phyloP scores from a whole-genome alignment of 805 yeast genomes.

The Kodamaea hsintzibuensis region DNA sequence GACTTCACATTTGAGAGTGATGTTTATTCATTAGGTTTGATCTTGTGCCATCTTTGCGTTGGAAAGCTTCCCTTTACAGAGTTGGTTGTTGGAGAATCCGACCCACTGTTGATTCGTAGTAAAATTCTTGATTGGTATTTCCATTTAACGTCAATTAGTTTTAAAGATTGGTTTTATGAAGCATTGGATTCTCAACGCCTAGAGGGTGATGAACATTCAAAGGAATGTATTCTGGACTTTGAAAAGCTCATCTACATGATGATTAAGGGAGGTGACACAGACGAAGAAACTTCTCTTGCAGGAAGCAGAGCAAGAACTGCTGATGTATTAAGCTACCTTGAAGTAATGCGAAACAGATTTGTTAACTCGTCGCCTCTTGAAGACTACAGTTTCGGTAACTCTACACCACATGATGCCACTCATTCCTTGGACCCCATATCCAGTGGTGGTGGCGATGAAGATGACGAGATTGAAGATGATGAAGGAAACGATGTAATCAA shows the following conservation, averaged over 20 bases:
- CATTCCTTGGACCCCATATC: not conserved
- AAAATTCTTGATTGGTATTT: conserved; percentile 34
- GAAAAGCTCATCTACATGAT: conserved; percentile 28
- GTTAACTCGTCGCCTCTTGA: not conserved
- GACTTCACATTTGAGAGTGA: conserved; percentile 76
- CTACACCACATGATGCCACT: not conserved
- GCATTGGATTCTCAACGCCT: not conserved
- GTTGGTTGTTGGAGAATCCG: conserved; percentile 18
- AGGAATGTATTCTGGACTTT: conserved; percentile 12
- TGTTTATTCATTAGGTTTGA: conserved; percentile 80
- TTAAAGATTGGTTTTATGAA: conserved; percentile 29
- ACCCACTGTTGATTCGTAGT: conserved; percentile 30
- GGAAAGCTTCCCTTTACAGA: conserved; percentile 60
- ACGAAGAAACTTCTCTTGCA: conserved; percentile 1
- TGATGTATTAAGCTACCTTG: conserved; percentile 22
- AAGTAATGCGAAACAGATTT: conserved; percentile 15
- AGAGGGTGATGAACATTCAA: not conserved
- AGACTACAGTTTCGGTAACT: not conserved
- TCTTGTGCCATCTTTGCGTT: conserved; percentile 72
- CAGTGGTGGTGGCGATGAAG: not conserved
- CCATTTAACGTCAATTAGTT: conserved; percentile 17
- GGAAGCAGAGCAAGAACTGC: conserved; percentile 11
- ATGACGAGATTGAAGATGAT: not conserved
- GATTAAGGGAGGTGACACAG: conserved; percentile 27
- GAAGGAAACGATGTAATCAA: not conserved